These are phyloP conservation scores for Singerocomus inundabilis DNA, from an alignment of 1,284 basidiomycete genomes.

Conservation along the genomic window DNA sequence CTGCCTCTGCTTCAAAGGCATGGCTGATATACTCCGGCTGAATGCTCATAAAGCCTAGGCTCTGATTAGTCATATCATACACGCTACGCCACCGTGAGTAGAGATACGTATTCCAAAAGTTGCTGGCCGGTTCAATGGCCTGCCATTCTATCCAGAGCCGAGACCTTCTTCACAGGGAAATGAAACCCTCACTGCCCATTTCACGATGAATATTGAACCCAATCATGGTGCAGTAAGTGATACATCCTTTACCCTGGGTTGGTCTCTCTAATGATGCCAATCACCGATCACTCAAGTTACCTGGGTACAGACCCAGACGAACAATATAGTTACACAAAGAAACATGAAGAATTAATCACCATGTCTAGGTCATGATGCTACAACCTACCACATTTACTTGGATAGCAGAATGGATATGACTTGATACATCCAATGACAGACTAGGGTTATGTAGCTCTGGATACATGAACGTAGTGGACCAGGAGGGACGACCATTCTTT, in stretches of 20 bases:
- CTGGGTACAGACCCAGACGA: background rate
- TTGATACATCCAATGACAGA: slow-evolving; percentile 30
- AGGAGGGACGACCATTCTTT: slow-evolving; percentile 26
- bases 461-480: slow-evolving; percentile 33
- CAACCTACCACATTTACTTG: background rate
- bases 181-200: background rate
- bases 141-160: background rate
- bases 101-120: background rate
- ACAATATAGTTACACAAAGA: background rate
- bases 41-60: background rate
- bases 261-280: background rate
- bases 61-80: background rate
- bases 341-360: background rate
- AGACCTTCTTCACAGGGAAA: background rate
- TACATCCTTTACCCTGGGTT: slow-evolving; percentile 2
- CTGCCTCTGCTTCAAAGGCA: slow-evolving; percentile 1
- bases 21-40: background rate
- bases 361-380: background rate
- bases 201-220: slow-evolving; percentile 3
- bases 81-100: background rate
- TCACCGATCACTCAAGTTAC: background rate
- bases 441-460: slow-evolving; percentile 30
- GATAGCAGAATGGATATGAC: slow-evolving; percentile 17
- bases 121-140: background rate
- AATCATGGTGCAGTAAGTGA: background rate